Evolutionary conservation across 176 grass and related monocot genomes (phyloP), one percentile per base, ranked within the genome.

Genomic region (Musa acuminata): DNA sequence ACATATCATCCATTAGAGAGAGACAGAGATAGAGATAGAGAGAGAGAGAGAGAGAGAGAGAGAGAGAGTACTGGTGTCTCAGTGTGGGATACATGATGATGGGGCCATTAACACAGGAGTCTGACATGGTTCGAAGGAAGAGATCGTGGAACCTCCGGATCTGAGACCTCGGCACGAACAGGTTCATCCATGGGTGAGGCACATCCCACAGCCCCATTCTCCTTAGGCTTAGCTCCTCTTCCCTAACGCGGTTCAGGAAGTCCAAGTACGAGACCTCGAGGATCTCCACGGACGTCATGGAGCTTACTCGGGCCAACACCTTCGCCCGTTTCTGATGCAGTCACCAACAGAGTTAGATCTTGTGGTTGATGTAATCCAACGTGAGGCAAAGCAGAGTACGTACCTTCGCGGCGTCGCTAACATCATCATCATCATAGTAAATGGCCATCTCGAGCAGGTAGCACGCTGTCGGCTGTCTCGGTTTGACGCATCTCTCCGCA

Each of bases 161-260:
- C 12, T 75, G 73, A 58, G 59, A 1, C 73, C 13, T 60, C 1
- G 54, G 53, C 7, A 75, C 27, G 8, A 75, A 48, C 17, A 75
- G 19, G 73, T 22, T 62, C 16, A 75, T 25, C 73, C 73, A 75
- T 49, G 73, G 73, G 55, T 75, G 73, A 2, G 73, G 16, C 14
- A 58, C 54, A 22, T 58, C 55, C 73, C 73, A 75, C 26, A 58
- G 26, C 54, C 55, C 55, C 0, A 48, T 21, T 20, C 2, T 11
- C 27, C 51, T 58, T 1, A 60, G 27, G 25, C 2, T 49, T 14
- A 12, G 8, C 73, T 75, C 73, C 27, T 58, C 73, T 20, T 6
- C 27, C 12, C 26, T 60, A 43, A 75, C 73, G 2, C 73, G 26
- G 27, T 58, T 49, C 11, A 75, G 25, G 25, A 75, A 75, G 9